Conservation (phyloP, 148 eudicot genomes). For the Persicaria maculosa region DNA sequence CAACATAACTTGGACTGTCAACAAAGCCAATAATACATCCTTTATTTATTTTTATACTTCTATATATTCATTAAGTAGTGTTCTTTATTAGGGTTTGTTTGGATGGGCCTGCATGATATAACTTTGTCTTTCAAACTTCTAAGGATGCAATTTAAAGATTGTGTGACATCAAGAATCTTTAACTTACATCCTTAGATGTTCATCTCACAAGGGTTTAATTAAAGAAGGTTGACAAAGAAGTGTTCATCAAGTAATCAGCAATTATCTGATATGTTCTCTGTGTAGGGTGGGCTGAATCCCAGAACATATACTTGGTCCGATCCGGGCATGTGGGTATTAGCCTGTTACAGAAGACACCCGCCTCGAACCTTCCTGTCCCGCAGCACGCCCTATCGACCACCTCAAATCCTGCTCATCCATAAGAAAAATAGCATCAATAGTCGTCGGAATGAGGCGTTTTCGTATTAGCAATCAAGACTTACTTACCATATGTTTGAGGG, state of each 20-base stretch:
- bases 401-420: constrained; percentile 11
- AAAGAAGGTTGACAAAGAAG: constrained; percentile 2
- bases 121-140: too few species aligned
- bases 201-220: not conserved
- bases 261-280: constrained; percentile 8
- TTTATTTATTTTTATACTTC: too few species aligned
- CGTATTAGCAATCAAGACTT: too few species aligned
- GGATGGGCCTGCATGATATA: too few species aligned
- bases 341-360: constrained; percentile 12
- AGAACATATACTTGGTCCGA: constrained; percentile 13
- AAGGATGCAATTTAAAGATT: too few species aligned
- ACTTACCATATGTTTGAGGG: constrained; percentile 7
- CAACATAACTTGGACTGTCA: too few species aligned
- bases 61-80: too few species aligned
- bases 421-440: not conserved
- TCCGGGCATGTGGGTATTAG: not conserved
- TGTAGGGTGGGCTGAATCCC: constrained; percentile 21
- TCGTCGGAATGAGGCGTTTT: not conserved
- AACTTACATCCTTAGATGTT: too few species aligned
- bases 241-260: not conserved
- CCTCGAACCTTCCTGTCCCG: constrained; percentile 15
- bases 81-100: too few species aligned
- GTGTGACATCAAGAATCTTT: too few species aligned
- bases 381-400: constrained; percentile 14
- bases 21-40: too few species aligned